phyloP scores from a whole-genome alignment of 306 rosid genomes.

The Citrullus colocynthis region DNA sequence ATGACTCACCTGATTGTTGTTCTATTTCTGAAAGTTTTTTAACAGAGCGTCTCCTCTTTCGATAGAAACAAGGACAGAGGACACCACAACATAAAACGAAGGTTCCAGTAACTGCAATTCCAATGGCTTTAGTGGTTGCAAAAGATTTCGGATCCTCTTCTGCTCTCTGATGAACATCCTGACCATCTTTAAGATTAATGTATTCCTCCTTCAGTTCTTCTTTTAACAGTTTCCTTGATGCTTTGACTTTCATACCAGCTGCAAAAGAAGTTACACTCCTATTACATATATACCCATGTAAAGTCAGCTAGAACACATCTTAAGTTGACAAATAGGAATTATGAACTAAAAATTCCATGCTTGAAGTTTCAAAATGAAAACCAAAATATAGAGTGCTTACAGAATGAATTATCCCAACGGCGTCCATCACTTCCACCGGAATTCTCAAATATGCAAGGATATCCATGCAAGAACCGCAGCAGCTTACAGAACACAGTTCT shows the following conservation, averaged over 20 bases:
- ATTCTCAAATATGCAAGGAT: constrained; percentile 44
- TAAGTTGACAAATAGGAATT: neutral
- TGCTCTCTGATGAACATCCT: neutral
- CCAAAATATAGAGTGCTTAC: constrained; percentile 23
- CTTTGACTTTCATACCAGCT: constrained; percentile 32
- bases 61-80: constrained; percentile 68
- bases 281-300: neutral
- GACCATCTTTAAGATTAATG: neutral
- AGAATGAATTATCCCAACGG: constrained; percentile 26
- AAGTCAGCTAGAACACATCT: neutral
- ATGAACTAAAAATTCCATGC: neutral
- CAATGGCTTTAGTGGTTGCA: constrained; percentile 18
- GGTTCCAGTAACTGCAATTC: constrained; percentile 42
- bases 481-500: constrained; percentile 46
- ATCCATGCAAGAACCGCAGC: constrained; percentile 33
- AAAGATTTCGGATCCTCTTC: constrained; percentile 10
- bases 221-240: constrained; percentile 54
- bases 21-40: constrained; percentile 44
- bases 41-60: constrained; percentile 33
- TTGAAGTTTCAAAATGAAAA: neutral
- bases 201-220: constrained; percentile 18
- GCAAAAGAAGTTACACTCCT: constrained; percentile 14
- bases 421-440: constrained; percentile 31
- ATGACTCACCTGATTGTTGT: constrained; percentile 54
- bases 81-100: constrained; percentile 50